Conservation (phyloP, 208 protist species). For the Trypanosoma grayi region DNA sequence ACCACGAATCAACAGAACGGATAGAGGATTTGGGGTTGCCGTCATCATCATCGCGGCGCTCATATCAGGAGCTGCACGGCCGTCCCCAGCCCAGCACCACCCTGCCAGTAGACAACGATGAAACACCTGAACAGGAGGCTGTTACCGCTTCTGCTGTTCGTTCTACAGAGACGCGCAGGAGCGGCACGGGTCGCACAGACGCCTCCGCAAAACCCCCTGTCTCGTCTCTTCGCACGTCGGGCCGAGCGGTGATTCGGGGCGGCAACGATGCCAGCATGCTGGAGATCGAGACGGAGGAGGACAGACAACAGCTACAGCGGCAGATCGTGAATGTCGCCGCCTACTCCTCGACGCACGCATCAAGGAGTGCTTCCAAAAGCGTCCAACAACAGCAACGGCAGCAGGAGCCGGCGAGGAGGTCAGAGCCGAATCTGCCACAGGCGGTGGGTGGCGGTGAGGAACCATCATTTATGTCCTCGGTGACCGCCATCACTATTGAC, state of each 20-base stretch:
- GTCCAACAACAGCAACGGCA: neutral
- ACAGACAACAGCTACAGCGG: constrained; percentile 12
- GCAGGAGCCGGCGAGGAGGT: neutral
- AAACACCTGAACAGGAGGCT: too few relatives aligned
- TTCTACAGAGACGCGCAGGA: too few relatives aligned
- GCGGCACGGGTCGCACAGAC: too few relatives aligned
- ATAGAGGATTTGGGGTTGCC: neutral
- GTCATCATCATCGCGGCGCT: neutral
- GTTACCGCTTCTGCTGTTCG: too few relatives aligned
- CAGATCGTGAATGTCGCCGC: neutral
- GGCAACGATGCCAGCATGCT: neutral
- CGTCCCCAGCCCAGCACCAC: neutral
- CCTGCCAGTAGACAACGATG: neutral
- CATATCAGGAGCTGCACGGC: neutral
- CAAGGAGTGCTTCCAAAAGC: neutral
- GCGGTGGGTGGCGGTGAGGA: constrained; percentile 2
- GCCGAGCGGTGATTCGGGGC: neutral
- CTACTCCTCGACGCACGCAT: neutral
- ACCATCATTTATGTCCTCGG: constrained; percentile 6
- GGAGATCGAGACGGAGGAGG: constrained; percentile 25
- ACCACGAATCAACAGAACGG: neutral
- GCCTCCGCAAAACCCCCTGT: too few relatives aligned
- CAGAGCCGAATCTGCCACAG: neutral
- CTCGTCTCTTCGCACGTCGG: neutral
- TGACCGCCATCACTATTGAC: constrained; percentile 2